A percentile compares a stretch with the other conserved stretches of the same genome.
phyloP scores from a whole-genome alignment of 805 yeast species.

The Wickerhamomyces queroliae region DNA sequence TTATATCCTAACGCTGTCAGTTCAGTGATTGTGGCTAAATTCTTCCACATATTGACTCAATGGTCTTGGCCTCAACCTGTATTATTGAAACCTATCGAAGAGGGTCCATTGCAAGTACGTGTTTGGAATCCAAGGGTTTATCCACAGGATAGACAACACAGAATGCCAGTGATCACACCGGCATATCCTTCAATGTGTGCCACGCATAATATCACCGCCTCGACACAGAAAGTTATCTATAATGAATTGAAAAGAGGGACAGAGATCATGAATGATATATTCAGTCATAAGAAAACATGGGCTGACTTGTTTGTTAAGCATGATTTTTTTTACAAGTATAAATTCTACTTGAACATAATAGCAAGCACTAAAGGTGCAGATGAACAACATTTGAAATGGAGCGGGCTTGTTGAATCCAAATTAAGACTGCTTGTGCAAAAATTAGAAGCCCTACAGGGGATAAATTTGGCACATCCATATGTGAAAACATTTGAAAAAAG shows the following conservation, averaged over 20 bases:
- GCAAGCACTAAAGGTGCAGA: constrained; percentile 67
- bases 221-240: constrained; percentile 79
- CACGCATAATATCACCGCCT: constrained; percentile 87
- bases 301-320: constrained; percentile 70
- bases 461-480: constrained; percentile 85
- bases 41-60: constrained; percentile 76
- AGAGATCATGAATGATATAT: constrained; percentile 63
- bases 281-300: constrained; percentile 64
- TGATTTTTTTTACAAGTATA: constrained; percentile 76
- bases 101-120: constrained; percentile 92
- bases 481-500: constrained; percentile 66
- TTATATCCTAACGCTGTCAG: constrained; percentile 94
- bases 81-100: constrained; percentile 85
- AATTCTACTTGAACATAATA: constrained; percentile 77
- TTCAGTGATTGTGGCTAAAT: constrained; percentile 84
- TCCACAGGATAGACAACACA: constrained; percentile 82
- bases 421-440: constrained; percentile 77
- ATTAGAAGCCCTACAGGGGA: constrained; percentile 70
- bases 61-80: constrained; percentile 99
- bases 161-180: constrained; percentile 98
- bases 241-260: constrained; percentile 77
- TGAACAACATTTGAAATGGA: constrained; percentile 87
- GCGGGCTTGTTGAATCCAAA: constrained; percentile 89
- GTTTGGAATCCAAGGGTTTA: constrained; percentile 96
- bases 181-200: constrained; percentile 99